A percentile compares a stretch with the other conserved stretches of the same genome.
These are phyloP conservation scores for Hsuehochloa calcarea DNA, from an alignment of 176 grass and related monocot genomes.

Conservation along the genomic window DNA sequence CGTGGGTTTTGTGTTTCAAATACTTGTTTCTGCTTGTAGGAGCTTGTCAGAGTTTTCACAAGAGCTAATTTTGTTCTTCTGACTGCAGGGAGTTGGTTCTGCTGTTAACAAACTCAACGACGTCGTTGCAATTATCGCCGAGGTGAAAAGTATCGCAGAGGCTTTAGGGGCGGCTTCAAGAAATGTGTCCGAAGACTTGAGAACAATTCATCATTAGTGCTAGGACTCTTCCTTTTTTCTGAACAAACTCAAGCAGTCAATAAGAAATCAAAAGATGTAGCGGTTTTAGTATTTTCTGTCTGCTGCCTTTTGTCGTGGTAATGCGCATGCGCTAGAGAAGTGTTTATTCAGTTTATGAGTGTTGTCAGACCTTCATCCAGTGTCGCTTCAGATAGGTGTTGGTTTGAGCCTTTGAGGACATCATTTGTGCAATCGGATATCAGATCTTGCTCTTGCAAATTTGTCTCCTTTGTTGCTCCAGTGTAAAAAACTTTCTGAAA, in stretches of 20 bases:
- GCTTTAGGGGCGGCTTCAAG: conserved; percentile 44
- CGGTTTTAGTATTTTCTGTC: not conserved
- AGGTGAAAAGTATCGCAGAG: conserved; percentile 70
- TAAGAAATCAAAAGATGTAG: not conserved
- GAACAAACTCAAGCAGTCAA: not conserved
- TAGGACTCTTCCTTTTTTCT: not conserved
- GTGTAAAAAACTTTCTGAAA: not conserved
- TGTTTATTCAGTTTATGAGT: not conserved
- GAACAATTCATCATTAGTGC: conserved; percentile 35
- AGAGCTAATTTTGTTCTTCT: not conserved
- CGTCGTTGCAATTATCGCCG: conserved; percentile 75
- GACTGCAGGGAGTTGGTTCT: conserved; percentile 74
- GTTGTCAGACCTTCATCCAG: not conserved
- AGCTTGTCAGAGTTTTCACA: not conserved
- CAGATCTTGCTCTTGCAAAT: not conserved
- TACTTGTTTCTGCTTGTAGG: too few relatives aligned
- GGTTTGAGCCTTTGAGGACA: not conserved
- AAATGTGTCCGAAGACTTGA: conserved; percentile 35
- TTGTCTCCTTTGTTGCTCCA: not conserved
- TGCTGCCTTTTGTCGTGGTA: conserved; percentile 2
- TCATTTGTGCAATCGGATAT: not conserved
- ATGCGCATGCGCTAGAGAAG: not conserved
- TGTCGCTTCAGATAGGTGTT: not conserved
- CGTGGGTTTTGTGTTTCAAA: too few relatives aligned
- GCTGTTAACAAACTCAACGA: conserved; percentile 75